A percentile compares a stretch with the other conserved stretches of the same genome.
Conservation (phyloP, 116 monocot genomes). For the Thalassia testudinum region DNA sequence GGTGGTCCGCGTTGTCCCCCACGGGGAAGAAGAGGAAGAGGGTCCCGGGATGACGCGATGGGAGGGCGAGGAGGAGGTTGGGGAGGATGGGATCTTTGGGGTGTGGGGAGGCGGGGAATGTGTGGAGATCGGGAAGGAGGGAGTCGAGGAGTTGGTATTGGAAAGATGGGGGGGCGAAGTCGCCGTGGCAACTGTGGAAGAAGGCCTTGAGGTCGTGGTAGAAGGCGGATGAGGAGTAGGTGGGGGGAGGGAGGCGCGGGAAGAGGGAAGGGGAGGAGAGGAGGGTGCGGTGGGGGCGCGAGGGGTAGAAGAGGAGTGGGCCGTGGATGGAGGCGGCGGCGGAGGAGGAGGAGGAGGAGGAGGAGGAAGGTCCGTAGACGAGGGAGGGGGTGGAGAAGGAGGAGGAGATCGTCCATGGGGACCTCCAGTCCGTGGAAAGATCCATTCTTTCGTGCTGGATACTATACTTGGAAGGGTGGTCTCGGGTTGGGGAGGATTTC, state of each 20-base stretch:
- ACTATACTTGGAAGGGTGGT: no score
- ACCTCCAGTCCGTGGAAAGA: constrained; percentile 47
- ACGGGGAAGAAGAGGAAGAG: constrained; percentile 47
- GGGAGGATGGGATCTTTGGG: background rate
- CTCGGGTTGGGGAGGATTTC: no score
- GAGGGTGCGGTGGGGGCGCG: constrained; percentile 3
- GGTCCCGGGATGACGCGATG: constrained; percentile 2
- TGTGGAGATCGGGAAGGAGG: constrained; percentile 1
- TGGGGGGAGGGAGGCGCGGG: constrained; percentile 8
- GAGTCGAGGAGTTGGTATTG: constrained; percentile 3
- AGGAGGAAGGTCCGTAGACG: constrained; percentile 5
- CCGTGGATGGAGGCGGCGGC: constrained; percentile 11
- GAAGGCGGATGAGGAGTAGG: constrained; percentile 1
- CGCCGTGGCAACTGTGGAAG: constrained; percentile 2
- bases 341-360: constrained; percentile 11
- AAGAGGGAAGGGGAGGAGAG: constrained; percentile 16
- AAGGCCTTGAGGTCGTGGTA: constrained; percentile 10
- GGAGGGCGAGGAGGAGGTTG: constrained; percentile 28
- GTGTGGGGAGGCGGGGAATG: background rate
- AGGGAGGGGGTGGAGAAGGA: constrained; percentile 34
- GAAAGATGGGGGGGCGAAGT: constrained; percentile 12
- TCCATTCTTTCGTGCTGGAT: no score
- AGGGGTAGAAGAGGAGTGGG: constrained; percentile 13
- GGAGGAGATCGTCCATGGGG: constrained; percentile 39
- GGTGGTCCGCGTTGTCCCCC: constrained; percentile 31